Conservation (phyloP, 2,329 filamentous ascomycete species). For the Talaromyces albobiverticillius region DNA sequence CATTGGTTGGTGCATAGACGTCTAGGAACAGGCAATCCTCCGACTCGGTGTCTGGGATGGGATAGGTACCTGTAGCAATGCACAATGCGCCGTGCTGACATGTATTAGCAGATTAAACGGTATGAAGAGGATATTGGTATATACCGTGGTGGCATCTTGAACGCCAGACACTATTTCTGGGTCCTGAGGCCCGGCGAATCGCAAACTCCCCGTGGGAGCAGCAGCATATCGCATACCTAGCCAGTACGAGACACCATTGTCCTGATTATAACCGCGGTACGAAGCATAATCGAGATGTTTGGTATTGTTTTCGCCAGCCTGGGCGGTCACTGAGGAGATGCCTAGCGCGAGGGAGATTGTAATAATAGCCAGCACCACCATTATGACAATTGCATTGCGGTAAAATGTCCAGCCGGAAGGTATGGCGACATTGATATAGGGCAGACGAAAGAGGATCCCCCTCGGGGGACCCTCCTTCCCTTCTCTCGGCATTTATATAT, state of each 20-base stretch:
- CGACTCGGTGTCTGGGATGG: constrained; percentile 52
- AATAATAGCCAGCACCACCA: constrained; percentile 2
- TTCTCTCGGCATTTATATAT: background rate
- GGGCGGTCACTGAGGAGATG: background rate
- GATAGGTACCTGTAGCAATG: constrained; percentile 64
- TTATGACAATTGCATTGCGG: background rate
- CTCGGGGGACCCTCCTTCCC: background rate
- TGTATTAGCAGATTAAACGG: constrained; percentile 10
- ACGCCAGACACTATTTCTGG: constrained; percentile 48
- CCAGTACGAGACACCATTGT: constrained; percentile 66
- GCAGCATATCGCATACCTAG: constrained; percentile 73
- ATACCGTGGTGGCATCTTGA: constrained; percentile 56
- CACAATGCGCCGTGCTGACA: constrained; percentile 51
- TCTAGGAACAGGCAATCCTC: constrained; percentile 45
- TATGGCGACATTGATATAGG: background rate
- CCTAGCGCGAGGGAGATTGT: background rate
- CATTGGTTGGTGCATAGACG: constrained; percentile 36
- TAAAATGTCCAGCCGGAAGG: background rate
- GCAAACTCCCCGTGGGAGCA: constrained; percentile 61
- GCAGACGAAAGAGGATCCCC: background rate
- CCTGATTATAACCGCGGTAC: constrained; percentile 57
- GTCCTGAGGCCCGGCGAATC: constrained; percentile 67
- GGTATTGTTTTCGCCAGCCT: background rate
- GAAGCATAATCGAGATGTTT: constrained; percentile 58
- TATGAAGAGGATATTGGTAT: constrained; percentile 7